These are phyloP conservation scores for Phytophthora citrophthora DNA, from an alignment of 352 stramenopile genomes.

Conservation along the genomic window DNA sequence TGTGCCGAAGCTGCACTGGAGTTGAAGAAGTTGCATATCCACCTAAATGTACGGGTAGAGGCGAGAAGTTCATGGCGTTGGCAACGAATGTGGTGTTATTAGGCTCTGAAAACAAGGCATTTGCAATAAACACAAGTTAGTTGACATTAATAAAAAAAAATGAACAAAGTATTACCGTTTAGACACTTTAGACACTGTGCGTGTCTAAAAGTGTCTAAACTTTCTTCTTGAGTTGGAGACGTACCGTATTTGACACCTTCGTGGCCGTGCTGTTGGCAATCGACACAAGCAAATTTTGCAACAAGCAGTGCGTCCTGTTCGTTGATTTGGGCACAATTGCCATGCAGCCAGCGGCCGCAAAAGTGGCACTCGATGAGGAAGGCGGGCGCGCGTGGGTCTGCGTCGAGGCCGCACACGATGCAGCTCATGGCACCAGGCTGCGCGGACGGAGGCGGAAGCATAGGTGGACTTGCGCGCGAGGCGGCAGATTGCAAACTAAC, in stretches of 20 bases:
- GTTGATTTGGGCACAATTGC: slow-evolving; percentile 55
- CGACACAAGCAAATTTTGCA: slow-evolving; percentile 56
- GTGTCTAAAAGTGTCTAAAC: background rate
- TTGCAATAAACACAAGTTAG: background rate
- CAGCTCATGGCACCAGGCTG: slow-evolving; percentile 10
- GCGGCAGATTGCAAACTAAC: slow-evolving; percentile 25
- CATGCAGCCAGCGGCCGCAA: slow-evolving; percentile 71
- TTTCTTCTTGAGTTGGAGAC: background rate
- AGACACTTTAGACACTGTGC: too few species aligned
- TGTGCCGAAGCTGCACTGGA: slow-evolving; percentile 30
- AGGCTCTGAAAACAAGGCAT: slow-evolving; percentile 9
- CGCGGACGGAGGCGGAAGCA: slow-evolving; percentile 13
- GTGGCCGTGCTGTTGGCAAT: slow-evolving; percentile 50
- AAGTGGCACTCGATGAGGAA: slow-evolving; percentile 78
- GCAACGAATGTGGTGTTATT: slow-evolving; percentile 21
- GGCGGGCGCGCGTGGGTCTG: slow-evolving; percentile 32
- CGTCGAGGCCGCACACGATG: slow-evolving; percentile 34
- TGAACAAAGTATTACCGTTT: too few species aligned
- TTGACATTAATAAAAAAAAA: background rate
- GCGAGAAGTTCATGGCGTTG: slow-evolving; percentile 46
- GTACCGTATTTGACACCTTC: slow-evolving; percentile 49
- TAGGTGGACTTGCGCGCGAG: slow-evolving; percentile 12
- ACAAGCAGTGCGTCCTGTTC: slow-evolving; percentile 68
- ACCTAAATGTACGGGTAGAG: slow-evolving; percentile 49
- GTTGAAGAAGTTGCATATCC: slow-evolving; percentile 16